Percentiles rank a stretch among this genome's conserved stretches.
Conservation (phyloP, 305 asterid genomes). For the Fraxinus latifolia region DNA sequence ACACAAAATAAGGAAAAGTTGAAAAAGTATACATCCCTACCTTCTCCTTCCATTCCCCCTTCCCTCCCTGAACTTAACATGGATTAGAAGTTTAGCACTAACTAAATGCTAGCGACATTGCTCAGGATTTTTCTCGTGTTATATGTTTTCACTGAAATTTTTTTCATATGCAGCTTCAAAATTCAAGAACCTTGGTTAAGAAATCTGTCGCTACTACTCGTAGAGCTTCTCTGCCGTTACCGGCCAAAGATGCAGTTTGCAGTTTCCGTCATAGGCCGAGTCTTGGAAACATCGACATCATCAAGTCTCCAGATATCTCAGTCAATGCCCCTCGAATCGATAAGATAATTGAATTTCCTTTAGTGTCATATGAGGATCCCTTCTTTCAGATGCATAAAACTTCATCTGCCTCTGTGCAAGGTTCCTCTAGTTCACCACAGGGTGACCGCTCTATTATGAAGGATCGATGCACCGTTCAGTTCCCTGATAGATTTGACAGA, state of each 20-base stretch:
- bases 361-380: conserved; percentile 55
- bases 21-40: not conserved
- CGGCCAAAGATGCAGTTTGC: conserved; percentile 38
- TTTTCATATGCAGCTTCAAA: conserved; percentile 43
- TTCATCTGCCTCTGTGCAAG: conserved; percentile 57
- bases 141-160: not conserved
- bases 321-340: conserved; percentile 78
- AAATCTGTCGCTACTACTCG: conserved; percentile 53
- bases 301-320: conserved; percentile 69
- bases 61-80: not conserved
- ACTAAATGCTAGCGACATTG: conserved; percentile 1
- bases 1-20: not conserved
- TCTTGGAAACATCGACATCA: conserved; percentile 39
- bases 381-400: conserved; percentile 38
- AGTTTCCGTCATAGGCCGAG: conserved; percentile 41
- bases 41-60: not conserved
- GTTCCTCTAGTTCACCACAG: conserved; percentile 61
- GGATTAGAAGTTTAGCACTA: not conserved
- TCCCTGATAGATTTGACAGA: conserved; percentile 49
- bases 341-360: conserved; percentile 73
- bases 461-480: conserved; percentile 67
- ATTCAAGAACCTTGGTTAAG: conserved; percentile 54
- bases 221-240: conserved; percentile 68
- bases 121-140: conserved; percentile 20
- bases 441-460: conserved; percentile 70